Conservation (phyloP, 2,329 filamentous ascomycete species). For the Xylaria sp. region DNA sequence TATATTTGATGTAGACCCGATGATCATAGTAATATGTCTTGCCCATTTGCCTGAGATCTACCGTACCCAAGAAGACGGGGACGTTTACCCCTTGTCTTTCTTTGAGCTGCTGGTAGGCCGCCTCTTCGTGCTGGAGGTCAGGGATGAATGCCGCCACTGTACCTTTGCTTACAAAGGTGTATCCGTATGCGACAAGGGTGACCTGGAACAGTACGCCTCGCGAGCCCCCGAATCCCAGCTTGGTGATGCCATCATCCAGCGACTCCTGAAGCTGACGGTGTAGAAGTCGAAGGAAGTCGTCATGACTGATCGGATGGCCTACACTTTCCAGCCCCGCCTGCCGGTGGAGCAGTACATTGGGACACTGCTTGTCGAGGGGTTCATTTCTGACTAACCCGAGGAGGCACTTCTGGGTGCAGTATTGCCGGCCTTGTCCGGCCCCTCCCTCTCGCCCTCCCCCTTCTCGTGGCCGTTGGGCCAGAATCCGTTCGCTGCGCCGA, state of each 20-base stretch:
- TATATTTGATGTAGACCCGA: constrained; percentile 37
- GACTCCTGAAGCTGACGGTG: constrained; percentile 35
- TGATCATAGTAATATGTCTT: constrained; percentile 40
- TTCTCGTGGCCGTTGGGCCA: constrained; percentile 9
- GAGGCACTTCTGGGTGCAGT: constrained; percentile 46
- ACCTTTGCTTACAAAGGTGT: constrained; percentile 48
- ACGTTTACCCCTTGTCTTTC: constrained; percentile 40
- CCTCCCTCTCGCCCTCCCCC: not conserved
- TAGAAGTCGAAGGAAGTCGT: constrained; percentile 36
- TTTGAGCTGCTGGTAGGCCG: constrained; percentile 40
- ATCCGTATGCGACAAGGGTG: constrained; percentile 44
- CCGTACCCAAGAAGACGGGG: constrained; percentile 43
- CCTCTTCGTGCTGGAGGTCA: constrained; percentile 41
- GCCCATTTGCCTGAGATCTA: constrained; percentile 40
- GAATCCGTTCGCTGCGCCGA: constrained; percentile 26
- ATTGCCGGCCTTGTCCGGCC: constrained; percentile 21
- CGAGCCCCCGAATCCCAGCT: constrained; percentile 36
- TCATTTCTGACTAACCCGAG: constrained; percentile 37
- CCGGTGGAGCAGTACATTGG: constrained; percentile 42
- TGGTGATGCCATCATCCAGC: constrained; percentile 37
- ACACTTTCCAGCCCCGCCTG: not conserved
- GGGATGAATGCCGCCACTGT: constrained; percentile 38
- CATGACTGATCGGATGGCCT: constrained; percentile 36
- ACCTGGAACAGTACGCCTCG: constrained; percentile 46
- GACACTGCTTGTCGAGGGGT: constrained; percentile 40